Conservation (phyloP, 139 green algal species). For the Picochlorum costavermella region DNA sequence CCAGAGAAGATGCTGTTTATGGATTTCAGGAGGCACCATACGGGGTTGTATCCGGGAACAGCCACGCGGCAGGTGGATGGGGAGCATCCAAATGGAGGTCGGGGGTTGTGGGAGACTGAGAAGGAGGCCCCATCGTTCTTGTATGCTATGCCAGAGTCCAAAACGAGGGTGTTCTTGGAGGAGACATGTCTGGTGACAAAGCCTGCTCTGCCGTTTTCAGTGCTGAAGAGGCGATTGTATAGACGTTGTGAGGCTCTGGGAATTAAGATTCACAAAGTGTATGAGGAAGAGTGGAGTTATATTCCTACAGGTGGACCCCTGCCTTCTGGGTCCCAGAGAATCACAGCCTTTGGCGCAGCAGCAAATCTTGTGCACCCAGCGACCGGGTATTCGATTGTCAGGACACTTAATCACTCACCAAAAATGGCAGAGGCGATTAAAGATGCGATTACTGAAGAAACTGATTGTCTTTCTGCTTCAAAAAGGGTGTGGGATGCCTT, state of each 20-base stretch:
- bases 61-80: slow-evolving; percentile 60
- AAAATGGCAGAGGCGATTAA: slow-evolving; percentile 55
- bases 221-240: slow-evolving; percentile 83
- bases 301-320: slow-evolving; percentile 84
- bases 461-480: slow-evolving; percentile 31
- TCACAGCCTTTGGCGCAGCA: slow-evolving; percentile 77
- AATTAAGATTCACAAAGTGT: slow-evolving; percentile 43
- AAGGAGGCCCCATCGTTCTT: slow-evolving; percentile 86
- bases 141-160: slow-evolving; percentile 88
- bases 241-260: slow-evolving; percentile 53
- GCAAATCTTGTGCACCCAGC: slow-evolving; percentile 89
- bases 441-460: slow-evolving; percentile 20
- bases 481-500: slow-evolving; percentile 66
- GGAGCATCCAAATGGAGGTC: slow-evolving; percentile 18
- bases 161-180: slow-evolving; percentile 76
- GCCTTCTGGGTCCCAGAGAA: slow-evolving; percentile 46
- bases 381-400: slow-evolving; percentile 83
- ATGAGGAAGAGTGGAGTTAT: slow-evolving; percentile 91
- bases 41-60: slow-evolving; percentile 31
- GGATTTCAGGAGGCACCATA: slow-evolving; percentile 95
- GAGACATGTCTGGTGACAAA: slow-evolving; percentile 91
- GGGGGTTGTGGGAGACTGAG: slow-evolving; percentile 38
- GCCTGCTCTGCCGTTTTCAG: slow-evolving; percentile 75
- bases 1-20: slow-evolving; percentile 93
- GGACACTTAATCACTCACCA: slow-evolving; percentile 73